phyloP scores from a whole-genome alignment of 108 stramenopile genomes.

The Nitzschia sp. region DNA sequence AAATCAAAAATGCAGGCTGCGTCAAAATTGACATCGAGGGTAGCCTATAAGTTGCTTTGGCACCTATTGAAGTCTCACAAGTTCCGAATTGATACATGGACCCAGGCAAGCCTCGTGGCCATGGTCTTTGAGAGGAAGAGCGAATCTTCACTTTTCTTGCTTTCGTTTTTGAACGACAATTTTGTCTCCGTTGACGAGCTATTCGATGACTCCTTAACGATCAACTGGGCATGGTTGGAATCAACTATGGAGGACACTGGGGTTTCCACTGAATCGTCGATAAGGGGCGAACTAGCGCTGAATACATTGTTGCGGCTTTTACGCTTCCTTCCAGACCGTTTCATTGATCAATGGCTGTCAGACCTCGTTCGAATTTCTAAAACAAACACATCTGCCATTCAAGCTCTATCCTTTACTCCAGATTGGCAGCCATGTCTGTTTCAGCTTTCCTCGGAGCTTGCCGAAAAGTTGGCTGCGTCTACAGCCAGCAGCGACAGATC shows the following conservation, averaged over 20 bases:
- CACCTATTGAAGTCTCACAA: conserved; percentile 78
- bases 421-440: conserved; percentile 86
- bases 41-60: conserved; percentile 78
- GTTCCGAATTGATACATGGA: conserved; percentile 43
- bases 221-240: conserved; percentile 12
- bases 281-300: conserved; percentile 53
- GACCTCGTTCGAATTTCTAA: conserved; percentile 49
- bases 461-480: conserved; percentile 43
- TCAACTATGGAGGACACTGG: conserved; percentile 1
- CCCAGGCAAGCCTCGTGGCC: conserved; percentile 56
- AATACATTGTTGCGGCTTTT: conserved; percentile 68
- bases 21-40: conserved; percentile 56
- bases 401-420: conserved; percentile 30
- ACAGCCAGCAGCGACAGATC: neutral
- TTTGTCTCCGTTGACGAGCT: conserved; percentile 34
- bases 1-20: conserved; percentile 32
- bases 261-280: neutral
- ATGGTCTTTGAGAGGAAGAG: conserved; percentile 53
- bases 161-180: conserved; percentile 37
- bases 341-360: conserved; percentile 68
- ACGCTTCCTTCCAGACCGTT: conserved; percentile 60
- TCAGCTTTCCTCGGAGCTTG: conserved; percentile 69
- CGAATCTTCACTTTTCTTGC: conserved; percentile 16
- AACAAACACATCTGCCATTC: conserved; percentile 10
- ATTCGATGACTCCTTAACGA: neutral